Base-by-base conservation (phyloP, 2,329 filamentous ascomycete genomes). In the Neoarthrinium moseri region DNA sequence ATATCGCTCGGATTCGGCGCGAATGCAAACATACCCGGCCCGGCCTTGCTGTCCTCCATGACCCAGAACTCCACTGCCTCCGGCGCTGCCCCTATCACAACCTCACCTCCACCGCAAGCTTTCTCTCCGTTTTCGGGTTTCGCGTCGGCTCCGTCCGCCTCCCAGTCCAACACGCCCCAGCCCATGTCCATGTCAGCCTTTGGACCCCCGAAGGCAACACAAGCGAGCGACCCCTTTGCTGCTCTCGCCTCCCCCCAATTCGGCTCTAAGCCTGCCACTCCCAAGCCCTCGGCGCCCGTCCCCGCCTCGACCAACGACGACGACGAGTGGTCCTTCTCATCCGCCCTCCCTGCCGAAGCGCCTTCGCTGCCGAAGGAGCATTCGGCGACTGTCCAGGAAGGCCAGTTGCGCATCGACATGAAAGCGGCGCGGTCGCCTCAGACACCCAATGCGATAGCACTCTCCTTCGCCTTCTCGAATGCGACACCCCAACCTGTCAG, bases 281-380 rank as follows among this genome's bases (percentile, higher is more conserved):
- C 70, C 4, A 59, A 63, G 24, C 63, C 65, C 1, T 50, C 56
- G 8, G 38, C 58, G 4, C 51, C 59, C 3, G 44, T 62, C 0
- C 44, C 69, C 1, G 50, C 62, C 4, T 53, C 57, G 7, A 59
- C 70, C 6, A 73, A 72, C 41, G 82, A 88, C 36, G 92, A 96
- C 41, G 92, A 97, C 53, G 92, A 97, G 60, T 97, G 92, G 91
- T 87, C 83, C 20, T 97, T 97, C 64, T 83, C 89, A 3, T 97
- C 92, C 0, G 86, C 92, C 0, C 75, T 96, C 12, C 92, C 92
- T 22, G 67, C 74, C 3, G 74, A 81, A 50, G 51, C 67, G 13
- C 59, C 71, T 43, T 59, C 73, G 15, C 76, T 81, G 26, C 82
- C 84, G 2, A 75, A 69, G 43, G 77, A 81, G 41, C 81, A 89